Conservation (phyloP, 352 stramenopile genomes). For the Achlya hypogyna region DNA sequence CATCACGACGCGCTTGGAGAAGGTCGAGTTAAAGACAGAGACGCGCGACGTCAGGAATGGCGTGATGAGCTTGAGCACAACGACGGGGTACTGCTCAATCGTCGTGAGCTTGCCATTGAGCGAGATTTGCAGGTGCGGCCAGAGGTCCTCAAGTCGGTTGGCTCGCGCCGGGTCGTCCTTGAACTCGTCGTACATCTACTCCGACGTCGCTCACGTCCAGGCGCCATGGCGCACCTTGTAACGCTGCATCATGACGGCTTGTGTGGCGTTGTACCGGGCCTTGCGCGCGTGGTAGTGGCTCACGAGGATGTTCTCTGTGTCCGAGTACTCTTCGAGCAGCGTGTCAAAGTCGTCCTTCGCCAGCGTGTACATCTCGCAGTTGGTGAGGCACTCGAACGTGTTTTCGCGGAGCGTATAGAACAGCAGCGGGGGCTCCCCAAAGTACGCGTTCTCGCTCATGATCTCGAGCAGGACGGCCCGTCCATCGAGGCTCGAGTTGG, state of each 20-base stretch:
- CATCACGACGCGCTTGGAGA: conserved; percentile 8
- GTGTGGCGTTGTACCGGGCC: conserved; percentile 37
- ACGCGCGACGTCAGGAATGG: not conserved
- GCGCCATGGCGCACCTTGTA: not conserved
- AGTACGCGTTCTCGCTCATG: conserved; percentile 52
- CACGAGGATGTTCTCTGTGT: conserved; percentile 49
- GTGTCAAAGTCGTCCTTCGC: conserved; percentile 73
- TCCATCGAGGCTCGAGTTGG: conserved; percentile 39
- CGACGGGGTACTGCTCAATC: conserved; percentile 16
- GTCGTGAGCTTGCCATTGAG: conserved; percentile 15
- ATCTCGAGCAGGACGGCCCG: conserved; percentile 70
- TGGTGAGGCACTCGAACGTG: conserved; percentile 59
- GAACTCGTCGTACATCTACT: conserved; percentile 11
- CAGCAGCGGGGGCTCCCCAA: conserved; percentile 57
- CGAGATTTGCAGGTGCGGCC: conserved; percentile 2
- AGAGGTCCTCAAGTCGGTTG: conserved; percentile 8
- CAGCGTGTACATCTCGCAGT: conserved; percentile 66
- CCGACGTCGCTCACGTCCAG: not conserved
- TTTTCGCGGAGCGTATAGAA: conserved; percentile 69
- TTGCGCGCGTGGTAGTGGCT: conserved; percentile 54
- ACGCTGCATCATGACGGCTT: conserved; percentile 3
- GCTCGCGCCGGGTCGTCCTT: conserved; percentile 13
- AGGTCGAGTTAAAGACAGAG: conserved; percentile 18
- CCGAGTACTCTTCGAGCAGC: conserved; percentile 70
- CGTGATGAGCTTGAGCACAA: conserved; percentile 8